Evolutionary conservation across 1,284 basidiomycete species (phyloP), one percentile per base, ranked within the genome.

Genomic region (Rhodotorula sp.): DNA sequence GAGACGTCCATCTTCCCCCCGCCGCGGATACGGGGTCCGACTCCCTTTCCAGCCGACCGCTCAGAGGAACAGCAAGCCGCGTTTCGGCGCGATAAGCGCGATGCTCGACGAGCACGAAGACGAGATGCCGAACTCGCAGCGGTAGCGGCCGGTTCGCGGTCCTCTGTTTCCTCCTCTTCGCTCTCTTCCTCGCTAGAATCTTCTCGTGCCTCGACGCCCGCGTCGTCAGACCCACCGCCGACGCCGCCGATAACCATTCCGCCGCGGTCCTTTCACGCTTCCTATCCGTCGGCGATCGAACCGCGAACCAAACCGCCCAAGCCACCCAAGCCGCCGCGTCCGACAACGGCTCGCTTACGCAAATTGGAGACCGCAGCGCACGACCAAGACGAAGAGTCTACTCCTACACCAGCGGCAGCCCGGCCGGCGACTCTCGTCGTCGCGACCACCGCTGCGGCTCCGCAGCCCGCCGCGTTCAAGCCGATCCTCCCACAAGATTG

Each of bases 61-160:
- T 64, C 72, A 4, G 44, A 64, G 0, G 57, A 64, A 22, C 72
- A 75, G 24, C 65, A 68, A 22, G 66, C 72, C 20, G 29, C 45
- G 17, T 54, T 70, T 15, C 70, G 70, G 6, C 67, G 74, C 6
- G 37, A 61, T 29, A 75, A 75, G 64, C 69, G 74, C 4, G 74
- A 75, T 24, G 56, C 58, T 17, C 56, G 66, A 3, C 66, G 66
- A 15, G 55, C 48, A 18, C 30, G 29, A 17, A 48, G 57, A 2
- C 46, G 53, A 5, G 59, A 33, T 6, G 62, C 53, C 4, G 44
- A 45, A 10, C 14, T 8, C 4, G 3, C 30, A 14, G 56, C 37
- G 4, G n/a, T 57, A 1, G 1, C 20, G 17, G 56, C 18, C 5
- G 10, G 26, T 29, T 26, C 20, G 54, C 42, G 30, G 37, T 42